Evolutionary conservation across 257 asterid species (phyloP).

Genomic region (Leptodermis oblonga): DNA sequence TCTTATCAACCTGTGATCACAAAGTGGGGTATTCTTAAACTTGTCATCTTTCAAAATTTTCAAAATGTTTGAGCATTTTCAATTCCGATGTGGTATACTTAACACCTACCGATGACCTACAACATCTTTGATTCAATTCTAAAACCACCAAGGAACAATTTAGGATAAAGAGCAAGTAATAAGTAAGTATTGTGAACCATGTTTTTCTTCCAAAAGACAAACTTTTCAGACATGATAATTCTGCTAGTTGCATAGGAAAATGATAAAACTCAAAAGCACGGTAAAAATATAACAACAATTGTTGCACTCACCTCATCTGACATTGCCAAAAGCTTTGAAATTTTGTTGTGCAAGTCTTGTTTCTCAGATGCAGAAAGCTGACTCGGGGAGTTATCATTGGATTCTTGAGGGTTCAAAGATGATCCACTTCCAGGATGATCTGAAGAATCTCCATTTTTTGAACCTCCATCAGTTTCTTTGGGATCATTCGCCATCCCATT

Average conservation of each 20-base stretch:
- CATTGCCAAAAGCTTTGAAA: conserved; percentile 72
- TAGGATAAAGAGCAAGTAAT: background rate
- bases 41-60: background rate
- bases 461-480: conserved; percentile 37
- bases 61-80: background rate
- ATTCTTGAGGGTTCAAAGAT: conserved; percentile 36
- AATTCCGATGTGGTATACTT: too few species aligned
- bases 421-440: conserved; percentile 35
- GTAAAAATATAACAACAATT: background rate
- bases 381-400: conserved; percentile 20
- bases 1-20: conserved; percentile 59
- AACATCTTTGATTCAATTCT: background rate
- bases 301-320: conserved; percentile 63
- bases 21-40: background rate
- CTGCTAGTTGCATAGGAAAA: background rate
- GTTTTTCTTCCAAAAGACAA: background rate
- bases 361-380: conserved; percentile 70
- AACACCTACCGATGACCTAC: background rate
- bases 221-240: background rate
- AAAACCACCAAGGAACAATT: background rate
- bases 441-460: conserved; percentile 36
- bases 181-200: background rate
- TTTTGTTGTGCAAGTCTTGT: conserved; percentile 65
- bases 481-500: conserved; percentile 35
- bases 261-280: background rate